phyloP scores from a whole-genome alignment of 345 rosid genomes.

The Eucalyptus dawsonii region DNA sequence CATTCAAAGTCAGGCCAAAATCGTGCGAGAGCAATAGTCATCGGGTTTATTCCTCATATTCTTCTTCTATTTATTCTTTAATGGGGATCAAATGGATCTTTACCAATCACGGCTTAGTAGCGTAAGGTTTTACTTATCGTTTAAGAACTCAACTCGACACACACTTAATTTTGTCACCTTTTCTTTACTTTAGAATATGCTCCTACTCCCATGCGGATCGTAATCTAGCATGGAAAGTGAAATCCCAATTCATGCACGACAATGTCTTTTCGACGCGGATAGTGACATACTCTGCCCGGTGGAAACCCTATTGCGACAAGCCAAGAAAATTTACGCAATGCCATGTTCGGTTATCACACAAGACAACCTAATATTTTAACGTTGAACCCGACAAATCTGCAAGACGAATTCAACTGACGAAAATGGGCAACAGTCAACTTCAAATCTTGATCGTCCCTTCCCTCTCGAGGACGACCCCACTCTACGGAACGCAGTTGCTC shows the following conservation, averaged over 20 bases:
- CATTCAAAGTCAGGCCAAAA: not conserved
- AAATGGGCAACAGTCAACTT: not conserved
- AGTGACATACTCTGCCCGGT: not conserved
- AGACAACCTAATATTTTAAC: not conserved
- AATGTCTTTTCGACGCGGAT: not conserved
- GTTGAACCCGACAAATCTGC: not conserved
- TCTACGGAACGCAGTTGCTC: not conserved
- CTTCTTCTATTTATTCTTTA: too few relatives aligned
- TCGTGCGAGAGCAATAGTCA: not conserved
- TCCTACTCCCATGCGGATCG: not conserved
- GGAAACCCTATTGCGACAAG: not conserved
- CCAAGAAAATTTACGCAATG: not conserved
- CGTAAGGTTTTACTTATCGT: too few relatives aligned
- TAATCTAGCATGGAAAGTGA: not conserved
- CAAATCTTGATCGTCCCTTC: not conserved
- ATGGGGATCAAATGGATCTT: too few relatives aligned
- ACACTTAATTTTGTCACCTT: not conserved
- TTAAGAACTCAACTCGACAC: not conserved
- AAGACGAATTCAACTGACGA: not conserved
- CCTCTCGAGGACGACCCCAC: not conserved
- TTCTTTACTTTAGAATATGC: not conserved
- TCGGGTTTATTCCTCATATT: not conserved
- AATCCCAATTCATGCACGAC: not conserved
- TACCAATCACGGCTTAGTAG: too few relatives aligned
- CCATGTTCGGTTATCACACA: not conserved